Percentiles rank a stretch among this genome's conserved stretches.
These are phyloP conservation scores for Eucalyptus urophylla DNA, from an alignment of 345 rosid genomes.

Conservation along the genomic window DNA sequence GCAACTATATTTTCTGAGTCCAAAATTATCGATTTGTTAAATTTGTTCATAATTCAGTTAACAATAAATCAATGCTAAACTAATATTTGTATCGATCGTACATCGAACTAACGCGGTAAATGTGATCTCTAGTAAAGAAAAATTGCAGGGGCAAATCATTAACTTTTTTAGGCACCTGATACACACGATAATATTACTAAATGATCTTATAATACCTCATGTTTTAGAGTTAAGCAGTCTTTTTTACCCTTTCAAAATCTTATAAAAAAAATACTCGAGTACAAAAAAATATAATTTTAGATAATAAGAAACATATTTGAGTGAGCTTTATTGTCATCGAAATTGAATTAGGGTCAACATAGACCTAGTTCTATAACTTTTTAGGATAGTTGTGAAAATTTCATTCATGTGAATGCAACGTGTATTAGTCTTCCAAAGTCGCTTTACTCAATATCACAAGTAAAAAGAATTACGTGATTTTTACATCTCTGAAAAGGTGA, in stretches of 20 bases:
- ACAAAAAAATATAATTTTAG: no score
- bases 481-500: not conserved
- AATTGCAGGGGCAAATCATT: not conserved
- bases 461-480: not conserved
- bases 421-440: not conserved
- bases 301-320: not conserved
- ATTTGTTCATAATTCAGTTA: not conserved
- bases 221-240: not conserved
- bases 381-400: not conserved
- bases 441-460: not conserved
- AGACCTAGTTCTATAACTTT: not conserved
- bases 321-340: not conserved
- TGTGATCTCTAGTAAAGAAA: not conserved
- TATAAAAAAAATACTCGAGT: not conserved
- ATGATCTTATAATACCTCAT: no score
- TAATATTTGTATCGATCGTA: not conserved
- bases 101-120: not conserved
- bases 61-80: not conserved
- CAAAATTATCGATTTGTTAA: not conserved
- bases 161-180: not conserved
- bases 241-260: no score
- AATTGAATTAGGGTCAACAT: not conserved
- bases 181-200: not conserved
- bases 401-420: not conserved
- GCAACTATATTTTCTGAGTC: not conserved